Evolutionary conservation across 2,329 filamentous ascomycete species (phyloP).

Genomic region (Aspergillus hortae): DNA sequence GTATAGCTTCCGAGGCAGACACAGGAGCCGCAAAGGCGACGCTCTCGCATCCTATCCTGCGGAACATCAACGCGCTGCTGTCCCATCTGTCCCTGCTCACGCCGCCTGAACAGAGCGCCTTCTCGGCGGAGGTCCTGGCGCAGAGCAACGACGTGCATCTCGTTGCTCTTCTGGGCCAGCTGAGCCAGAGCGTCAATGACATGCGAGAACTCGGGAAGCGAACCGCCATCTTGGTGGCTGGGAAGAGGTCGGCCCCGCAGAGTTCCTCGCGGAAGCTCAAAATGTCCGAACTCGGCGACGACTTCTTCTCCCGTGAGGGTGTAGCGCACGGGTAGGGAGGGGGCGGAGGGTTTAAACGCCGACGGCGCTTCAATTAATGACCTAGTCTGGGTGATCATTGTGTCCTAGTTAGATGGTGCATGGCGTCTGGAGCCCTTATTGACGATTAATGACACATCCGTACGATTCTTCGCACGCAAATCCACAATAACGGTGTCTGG

Average conservation of each 20-base stretch:
- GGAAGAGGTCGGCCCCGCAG: slow-evolving; percentile 16
- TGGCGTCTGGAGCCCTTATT: no score
- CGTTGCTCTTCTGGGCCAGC: slow-evolving; percentile 68
- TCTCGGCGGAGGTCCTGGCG: slow-evolving; percentile 67
- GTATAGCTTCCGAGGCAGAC: slow-evolving; percentile 54
- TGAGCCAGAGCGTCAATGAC: slow-evolving; percentile 69
- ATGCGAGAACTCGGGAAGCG: slow-evolving; percentile 74
- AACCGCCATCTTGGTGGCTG: slow-evolving; percentile 61
- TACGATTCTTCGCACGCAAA: no score
- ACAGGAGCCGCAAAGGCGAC: slow-evolving; percentile 48
- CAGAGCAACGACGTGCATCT: slow-evolving; percentile 83
- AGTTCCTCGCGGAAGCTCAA: slow-evolving; percentile 20
- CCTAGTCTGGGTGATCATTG: no score
- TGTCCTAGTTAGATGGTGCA: no score
- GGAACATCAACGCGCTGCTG: slow-evolving; percentile 82
- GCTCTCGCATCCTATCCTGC: slow-evolving; percentile 69
- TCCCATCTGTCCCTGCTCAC: slow-evolving; percentile 78
- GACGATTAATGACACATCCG: no score
- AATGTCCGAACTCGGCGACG: slow-evolving; percentile 25
- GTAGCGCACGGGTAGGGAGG: slow-evolving; percentile 5
- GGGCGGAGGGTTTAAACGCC: neutral
- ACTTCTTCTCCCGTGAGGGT: slow-evolving; percentile 20
- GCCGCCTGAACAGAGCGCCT: slow-evolving; percentile 63
- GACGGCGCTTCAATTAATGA: no score
- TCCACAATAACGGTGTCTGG: no score